These are phyloP conservation scores for Grammothele lineata DNA, from an alignment of 768 basidiomycete genomes.

Conservation along the genomic window DNA sequence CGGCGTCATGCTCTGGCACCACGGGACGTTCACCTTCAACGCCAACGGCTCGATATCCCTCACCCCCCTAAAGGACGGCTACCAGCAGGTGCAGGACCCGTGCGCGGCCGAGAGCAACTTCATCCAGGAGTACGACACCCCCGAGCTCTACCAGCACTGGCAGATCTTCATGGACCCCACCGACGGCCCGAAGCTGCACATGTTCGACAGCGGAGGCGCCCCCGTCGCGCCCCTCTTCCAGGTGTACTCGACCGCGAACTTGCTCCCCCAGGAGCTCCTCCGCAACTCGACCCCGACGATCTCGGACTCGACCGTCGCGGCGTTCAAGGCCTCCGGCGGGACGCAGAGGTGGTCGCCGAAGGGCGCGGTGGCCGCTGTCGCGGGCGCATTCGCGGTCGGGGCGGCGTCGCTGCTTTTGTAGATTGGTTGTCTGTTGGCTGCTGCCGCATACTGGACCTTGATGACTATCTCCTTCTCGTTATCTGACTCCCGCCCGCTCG, in stretches of 20 bases:
- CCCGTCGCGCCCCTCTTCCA: slow-evolving; percentile 70
- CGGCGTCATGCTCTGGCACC: slow-evolving; percentile 85
- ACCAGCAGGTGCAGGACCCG: slow-evolving; percentile 91
- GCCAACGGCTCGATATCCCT: slow-evolving; percentile 79
- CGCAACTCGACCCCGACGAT: slow-evolving; percentile 44
- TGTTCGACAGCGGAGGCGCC: slow-evolving; percentile 76
- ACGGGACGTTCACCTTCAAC: slow-evolving; percentile 69
- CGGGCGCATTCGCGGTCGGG: slow-evolving; percentile 9
- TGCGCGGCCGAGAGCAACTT: slow-evolving; percentile 88
- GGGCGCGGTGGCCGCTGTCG: slow-evolving; percentile 4
- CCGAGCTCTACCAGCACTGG: slow-evolving; percentile 64
- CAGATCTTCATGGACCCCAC: slow-evolving; percentile 64
- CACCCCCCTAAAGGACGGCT: slow-evolving; percentile 78
- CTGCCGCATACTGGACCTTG: not conserved
- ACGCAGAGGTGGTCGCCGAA: slow-evolving; percentile 10
- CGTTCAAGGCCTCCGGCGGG: slow-evolving; percentile 1
- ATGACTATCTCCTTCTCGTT: not conserved
- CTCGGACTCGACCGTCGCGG: slow-evolving; percentile 2
- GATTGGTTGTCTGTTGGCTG: not conserved
- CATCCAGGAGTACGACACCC: slow-evolving; percentile 77
- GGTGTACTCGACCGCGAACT: slow-evolving; percentile 69
- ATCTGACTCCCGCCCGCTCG: not conserved
- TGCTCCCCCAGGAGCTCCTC: slow-evolving; percentile 73
- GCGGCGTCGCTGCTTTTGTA: slow-evolving; percentile 12
- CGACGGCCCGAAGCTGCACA: slow-evolving; percentile 63